Evolutionary conservation across 2,329 filamentous ascomycete genomes (phyloP), one percentile per base, ranked within the genome.

Genomic region (Verticillium klebahnii): DNA sequence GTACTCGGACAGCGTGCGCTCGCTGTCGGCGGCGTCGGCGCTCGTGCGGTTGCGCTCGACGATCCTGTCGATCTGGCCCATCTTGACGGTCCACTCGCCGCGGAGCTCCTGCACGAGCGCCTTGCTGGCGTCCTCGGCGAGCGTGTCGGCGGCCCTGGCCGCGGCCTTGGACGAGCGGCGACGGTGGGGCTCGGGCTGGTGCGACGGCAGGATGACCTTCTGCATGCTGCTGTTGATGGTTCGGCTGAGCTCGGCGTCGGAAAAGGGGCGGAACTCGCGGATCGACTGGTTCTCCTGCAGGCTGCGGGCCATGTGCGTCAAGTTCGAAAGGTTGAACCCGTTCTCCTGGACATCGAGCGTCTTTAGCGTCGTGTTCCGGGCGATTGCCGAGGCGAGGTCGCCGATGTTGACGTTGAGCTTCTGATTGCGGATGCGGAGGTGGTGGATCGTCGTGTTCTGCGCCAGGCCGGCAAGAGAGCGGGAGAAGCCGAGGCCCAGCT

Each of bases 281-380:
- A 83, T 76, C 12, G 74, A 75, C 7, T 65, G 69, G 67, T 80
- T 82, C 36, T 73, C 68, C 60, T 75, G 73, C 32, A 83, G 69
- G 58, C 77, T 77, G 64, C 75, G 76, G 23, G 80, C 75, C 31
- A 84, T 69, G 68, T 81, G 80, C 36, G 77, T 74, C 60, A 82
- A 74, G 64, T 80, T 81, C 25, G 81, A 82, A 39, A 83, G 72
- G 64, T 82, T 84, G 66, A 85, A 82, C 60, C 79, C 79, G 63
- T 85, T 86, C 65, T 80, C 78, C 50, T 82, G 79, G 66, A 82
- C 83, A 68, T 86, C 84, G 17, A 86, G 71, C 60, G 82, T 82
- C 32, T 76, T 75, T 3, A 86, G 75, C 0, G 77, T 78, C 62
- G 72, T 74, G 68, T 85, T 85, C 34, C 72, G 70, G 5, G 78